Base-by-base conservation (phyloP, 345 rosid genomes). In the Triadica sebifera region DNA sequence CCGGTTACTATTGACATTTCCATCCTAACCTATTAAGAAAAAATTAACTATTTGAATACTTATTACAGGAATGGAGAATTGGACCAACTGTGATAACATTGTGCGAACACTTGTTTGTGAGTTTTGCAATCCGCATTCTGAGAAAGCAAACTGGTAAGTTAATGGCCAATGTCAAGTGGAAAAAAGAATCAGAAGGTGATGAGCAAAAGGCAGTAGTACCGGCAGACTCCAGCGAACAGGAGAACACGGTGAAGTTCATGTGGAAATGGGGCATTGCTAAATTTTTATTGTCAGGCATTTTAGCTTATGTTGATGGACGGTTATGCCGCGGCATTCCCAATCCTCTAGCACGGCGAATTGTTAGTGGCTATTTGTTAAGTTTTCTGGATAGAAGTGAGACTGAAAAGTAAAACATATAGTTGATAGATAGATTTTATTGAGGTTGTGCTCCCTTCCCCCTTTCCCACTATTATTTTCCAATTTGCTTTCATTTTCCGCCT, bases 301-400 rank as follows among this genome's bases (percentile, higher is more conserved):
- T 92, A 15, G 97, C 98, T 8, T 94, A 94, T 77, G 80, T 92
- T 16, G 97, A 94, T 63, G 98, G 98, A 58, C 86, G 95, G 85
- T 73, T 92, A 63, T 92, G 98, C 68, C 91, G 97, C 6, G 79
- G 81, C 46, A 94, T 94, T 74, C 97, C 97, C 8, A 86, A 92
- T 79, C 97, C 92, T n/a, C 57, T 94, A n/a, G 93, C 91, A 15
- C 86, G 97, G 12, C 84, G 98, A 70, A 87, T 94, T n/a, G 97
- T 92, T 20, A 90, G 97, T 46, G 98, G 97, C 63, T 91, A 86
- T 81, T 69, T 94, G 65, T 77, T 90, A 81, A 94, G 95, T 80
- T 89, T 89, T 67, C 85, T 92, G 5, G 97, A 94, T 69, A 84
- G 78, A 78, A 86, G 57, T 61, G 88, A 84, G 45, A 65, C 70